Evolutionary conservation across 805 yeast species (phyloP).

Genomic region (Komagataella mondaviorum): DNA sequence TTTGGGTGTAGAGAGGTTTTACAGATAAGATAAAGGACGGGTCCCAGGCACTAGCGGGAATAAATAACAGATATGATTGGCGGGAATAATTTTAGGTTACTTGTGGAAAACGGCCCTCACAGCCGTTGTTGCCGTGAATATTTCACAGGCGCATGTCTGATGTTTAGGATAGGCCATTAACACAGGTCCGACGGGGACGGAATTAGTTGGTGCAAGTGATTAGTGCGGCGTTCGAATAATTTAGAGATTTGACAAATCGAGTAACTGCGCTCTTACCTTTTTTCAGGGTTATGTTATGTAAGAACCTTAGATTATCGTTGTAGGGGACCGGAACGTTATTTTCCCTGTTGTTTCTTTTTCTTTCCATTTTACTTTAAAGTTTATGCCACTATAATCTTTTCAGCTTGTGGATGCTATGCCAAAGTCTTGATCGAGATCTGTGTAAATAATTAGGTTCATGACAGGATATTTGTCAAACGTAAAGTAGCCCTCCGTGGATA

Average conservation of each 20-base stretch:
- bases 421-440: not conserved
- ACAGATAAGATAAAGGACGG: not conserved
- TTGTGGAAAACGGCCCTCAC: not conserved
- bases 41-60: not conserved
- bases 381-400: not conserved
- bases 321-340: not conserved
- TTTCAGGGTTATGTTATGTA: not conserved
- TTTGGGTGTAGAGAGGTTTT: not conserved
- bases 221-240: not conserved
- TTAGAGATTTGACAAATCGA: not conserved
- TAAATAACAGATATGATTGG: not conserved
- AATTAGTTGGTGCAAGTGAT: not conserved
- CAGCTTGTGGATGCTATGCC: not conserved
- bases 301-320: too few relatives aligned
- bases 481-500: not conserved
- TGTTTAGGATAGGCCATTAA: too few relatives aligned
- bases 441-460: not conserved
- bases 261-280: not conserved
- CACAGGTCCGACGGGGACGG: not conserved
- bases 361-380: not conserved
- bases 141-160: too few relatives aligned
- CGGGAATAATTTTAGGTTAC: not conserved
- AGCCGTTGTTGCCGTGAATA: too few relatives aligned
- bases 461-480: not conserved
- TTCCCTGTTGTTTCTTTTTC: not conserved